A percentile compares a stretch with the other conserved stretches of the same genome.
phyloP scores from a whole-genome alignment of 169 alveolate species.

The Cryptosporidium felis region DNA sequence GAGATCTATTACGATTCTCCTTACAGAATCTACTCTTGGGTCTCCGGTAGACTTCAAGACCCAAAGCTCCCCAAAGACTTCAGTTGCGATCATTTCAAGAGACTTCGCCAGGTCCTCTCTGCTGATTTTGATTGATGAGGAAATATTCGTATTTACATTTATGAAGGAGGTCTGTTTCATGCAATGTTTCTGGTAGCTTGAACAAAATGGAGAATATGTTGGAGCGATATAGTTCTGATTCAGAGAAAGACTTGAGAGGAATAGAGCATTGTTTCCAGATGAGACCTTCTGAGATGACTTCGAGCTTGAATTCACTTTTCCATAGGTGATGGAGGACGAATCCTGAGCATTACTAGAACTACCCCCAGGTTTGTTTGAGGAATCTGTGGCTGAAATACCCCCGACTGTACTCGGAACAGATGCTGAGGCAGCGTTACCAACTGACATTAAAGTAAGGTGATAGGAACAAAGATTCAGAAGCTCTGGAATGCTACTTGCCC shows the following conservation, averaged over 20 bases:
- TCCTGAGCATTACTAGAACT: background rate
- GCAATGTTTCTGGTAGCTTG: background rate
- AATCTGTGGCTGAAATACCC: background rate
- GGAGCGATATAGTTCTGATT: slow-evolving; percentile 61
- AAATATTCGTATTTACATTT: slow-evolving; percentile 8
- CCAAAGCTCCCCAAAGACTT: slow-evolving; percentile 57
- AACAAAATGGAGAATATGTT: slow-evolving; percentile 31
- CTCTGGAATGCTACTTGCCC: slow-evolving; percentile 45
- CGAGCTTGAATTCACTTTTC: background rate
- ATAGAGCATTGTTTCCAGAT: background rate
- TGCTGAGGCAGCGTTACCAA: slow-evolving; percentile 44
- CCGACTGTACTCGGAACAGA: slow-evolving; percentile 8
- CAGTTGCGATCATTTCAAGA: slow-evolving; percentile 51
- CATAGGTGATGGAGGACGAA: slow-evolving; percentile 1
- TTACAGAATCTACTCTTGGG: slow-evolving; percentile 38
- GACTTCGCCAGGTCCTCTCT: slow-evolving; percentile 38
- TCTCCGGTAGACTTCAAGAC: slow-evolving; percentile 47
- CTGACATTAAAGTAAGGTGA: slow-evolving; percentile 48
- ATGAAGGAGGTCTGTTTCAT: slow-evolving; percentile 22
- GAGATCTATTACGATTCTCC: slow-evolving; percentile 22
- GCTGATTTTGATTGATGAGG: slow-evolving; percentile 17
- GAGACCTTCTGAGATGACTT: background rate
- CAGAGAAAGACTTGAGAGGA: slow-evolving; percentile 12
- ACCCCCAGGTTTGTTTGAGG: background rate
- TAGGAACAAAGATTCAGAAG: slow-evolving; percentile 39